These are phyloP conservation scores for Botrytis sinoallii DNA, from an alignment of 2,329 filamentous ascomycete species.

Conservation along the genomic window DNA sequence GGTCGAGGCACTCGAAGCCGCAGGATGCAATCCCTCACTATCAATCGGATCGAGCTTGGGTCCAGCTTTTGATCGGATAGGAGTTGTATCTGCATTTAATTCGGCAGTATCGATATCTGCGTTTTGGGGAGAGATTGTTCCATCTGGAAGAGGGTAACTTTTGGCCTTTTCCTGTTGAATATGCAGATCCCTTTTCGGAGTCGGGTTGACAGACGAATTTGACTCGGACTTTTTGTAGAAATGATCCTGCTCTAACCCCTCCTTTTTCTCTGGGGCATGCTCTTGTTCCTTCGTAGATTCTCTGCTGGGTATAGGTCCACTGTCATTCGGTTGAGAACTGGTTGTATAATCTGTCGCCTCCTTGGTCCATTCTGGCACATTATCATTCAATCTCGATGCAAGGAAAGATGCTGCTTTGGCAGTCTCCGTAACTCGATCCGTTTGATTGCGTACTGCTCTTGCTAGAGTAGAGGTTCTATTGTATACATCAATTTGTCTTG, in stretches of 20 bases:
- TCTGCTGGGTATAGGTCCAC: conserved; percentile 29
- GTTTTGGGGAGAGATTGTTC: conserved; percentile 45
- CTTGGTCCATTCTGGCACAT: conserved; percentile 32
- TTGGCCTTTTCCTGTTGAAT: conserved; percentile 47
- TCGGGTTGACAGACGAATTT: conserved; percentile 41
- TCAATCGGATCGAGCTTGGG: conserved; percentile 39
- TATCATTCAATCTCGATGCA: conserved; percentile 55
- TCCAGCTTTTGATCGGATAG: conserved; percentile 37
- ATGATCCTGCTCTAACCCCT: conserved; percentile 49
- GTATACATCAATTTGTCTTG: conserved; percentile 59
- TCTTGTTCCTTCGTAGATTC: conserved; percentile 35
- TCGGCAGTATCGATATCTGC: conserved; percentile 24
- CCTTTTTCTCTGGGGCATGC: conserved; percentile 24
- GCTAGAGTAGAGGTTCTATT: conserved; percentile 62
- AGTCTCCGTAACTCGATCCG: conserved; percentile 59
- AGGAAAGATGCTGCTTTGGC: conserved; percentile 58
- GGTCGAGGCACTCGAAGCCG: conserved; percentile 41
- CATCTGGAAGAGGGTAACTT: conserved; percentile 47
- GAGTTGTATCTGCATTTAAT: conserved; percentile 39
- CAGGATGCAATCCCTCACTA: conserved; percentile 36
- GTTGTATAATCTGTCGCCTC: conserved; percentile 23
- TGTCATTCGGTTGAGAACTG: conserved; percentile 26
- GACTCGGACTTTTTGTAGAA: conserved; percentile 45
- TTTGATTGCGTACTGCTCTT: conserved; percentile 59
- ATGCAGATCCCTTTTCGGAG: conserved; percentile 41